phyloP scores from a whole-genome alignment of 768 basidiomycete genomes.

The Chalciporus pseudorubinellus region DNA sequence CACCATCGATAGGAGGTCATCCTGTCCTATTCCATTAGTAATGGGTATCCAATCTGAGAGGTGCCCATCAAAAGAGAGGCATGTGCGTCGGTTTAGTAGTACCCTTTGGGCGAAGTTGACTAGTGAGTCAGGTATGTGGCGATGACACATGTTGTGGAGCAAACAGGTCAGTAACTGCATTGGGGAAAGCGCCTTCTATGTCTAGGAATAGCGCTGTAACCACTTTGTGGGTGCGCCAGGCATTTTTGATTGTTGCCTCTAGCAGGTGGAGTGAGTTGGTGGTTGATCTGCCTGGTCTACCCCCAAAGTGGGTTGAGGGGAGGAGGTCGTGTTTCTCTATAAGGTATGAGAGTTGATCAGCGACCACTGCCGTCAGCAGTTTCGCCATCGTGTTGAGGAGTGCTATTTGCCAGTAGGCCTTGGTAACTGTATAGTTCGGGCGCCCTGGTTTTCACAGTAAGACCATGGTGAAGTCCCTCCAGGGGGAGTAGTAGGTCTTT shows the following conservation, averaged over 20 bases:
- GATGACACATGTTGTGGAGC: slow-evolving; percentile 27
- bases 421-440: slow-evolving; percentile 31
- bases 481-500: slow-evolving; percentile 11
- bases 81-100: too few relatives aligned
- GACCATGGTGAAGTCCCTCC: slow-evolving; percentile 28
- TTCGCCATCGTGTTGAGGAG: slow-evolving; percentile 35
- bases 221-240: slow-evolving; percentile 36
- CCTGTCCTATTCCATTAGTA: too few relatives aligned
- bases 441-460: slow-evolving; percentile 38
- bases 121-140: too few relatives aligned
- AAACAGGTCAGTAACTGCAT: slow-evolving; percentile 31
- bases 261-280: slow-evolving; percentile 36
- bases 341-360: slow-evolving; percentile 23
- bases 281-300: slow-evolving; percentile 37
- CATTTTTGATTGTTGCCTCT: slow-evolving; percentile 24
- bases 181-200: slow-evolving; percentile 44
- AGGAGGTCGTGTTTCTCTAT: slow-evolving; percentile 34
- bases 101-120: too few relatives aligned
- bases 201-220: slow-evolving; percentile 40
- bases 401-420: slow-evolving; percentile 38
- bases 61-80: too few relatives aligned
- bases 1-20: too few relatives aligned
- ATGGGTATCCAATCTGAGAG: too few relatives aligned
- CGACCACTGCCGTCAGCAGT: slow-evolving; percentile 23
- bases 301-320: slow-evolving; percentile 38